phyloP scores from a whole-genome alignment of 106 monocot species.

The Dendrobium nobile region DNA sequence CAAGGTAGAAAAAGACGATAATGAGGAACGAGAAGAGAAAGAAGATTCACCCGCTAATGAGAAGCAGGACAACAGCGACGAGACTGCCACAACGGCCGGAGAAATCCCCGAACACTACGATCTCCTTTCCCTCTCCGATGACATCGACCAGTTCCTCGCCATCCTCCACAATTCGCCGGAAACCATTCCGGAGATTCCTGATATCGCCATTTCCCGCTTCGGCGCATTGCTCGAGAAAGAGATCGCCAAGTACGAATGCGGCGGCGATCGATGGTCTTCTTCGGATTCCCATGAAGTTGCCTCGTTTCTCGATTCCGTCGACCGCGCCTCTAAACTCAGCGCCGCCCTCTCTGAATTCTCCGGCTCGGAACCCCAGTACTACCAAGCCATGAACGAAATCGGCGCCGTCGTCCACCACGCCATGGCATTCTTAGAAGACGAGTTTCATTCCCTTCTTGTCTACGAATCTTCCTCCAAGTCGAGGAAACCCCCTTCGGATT shows the following conservation, averaged over 20 bases:
- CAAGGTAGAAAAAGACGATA: not conserved
- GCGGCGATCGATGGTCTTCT: conserved; percentile 4
- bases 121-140: conserved; percentile 12
- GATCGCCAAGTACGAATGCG: conserved; percentile 13
- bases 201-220: conserved; percentile 17
- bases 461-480: conserved; percentile 4
- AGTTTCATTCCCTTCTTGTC: conserved; percentile 40
- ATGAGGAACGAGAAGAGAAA: not conserved
- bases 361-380: conserved; percentile 8
- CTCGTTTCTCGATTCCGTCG: conserved; percentile 28
- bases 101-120: not conserved
- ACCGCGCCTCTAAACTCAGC: conserved; percentile 23
- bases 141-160: conserved; percentile 32
- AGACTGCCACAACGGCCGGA: not conserved
- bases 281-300: not conserved
- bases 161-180: not conserved
- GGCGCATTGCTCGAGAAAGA: conserved; percentile 26
- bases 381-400: conserved; percentile 7
- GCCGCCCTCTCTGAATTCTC: conserved; percentile 13
- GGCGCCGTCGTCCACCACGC: conserved; percentile 29
- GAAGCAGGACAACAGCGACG: not conserved
- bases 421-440: conserved; percentile 65
- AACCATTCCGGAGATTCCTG: conserved; percentile 14
- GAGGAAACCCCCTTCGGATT: not conserved
- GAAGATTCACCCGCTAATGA: not conserved